Percentiles rank a stretch among this genome's conserved stretches.
These are phyloP conservation scores for Rhizophagus sp. DNA, from an alignment of 192 early-diverging fungal genomes.

Conservation along the genomic window DNA sequence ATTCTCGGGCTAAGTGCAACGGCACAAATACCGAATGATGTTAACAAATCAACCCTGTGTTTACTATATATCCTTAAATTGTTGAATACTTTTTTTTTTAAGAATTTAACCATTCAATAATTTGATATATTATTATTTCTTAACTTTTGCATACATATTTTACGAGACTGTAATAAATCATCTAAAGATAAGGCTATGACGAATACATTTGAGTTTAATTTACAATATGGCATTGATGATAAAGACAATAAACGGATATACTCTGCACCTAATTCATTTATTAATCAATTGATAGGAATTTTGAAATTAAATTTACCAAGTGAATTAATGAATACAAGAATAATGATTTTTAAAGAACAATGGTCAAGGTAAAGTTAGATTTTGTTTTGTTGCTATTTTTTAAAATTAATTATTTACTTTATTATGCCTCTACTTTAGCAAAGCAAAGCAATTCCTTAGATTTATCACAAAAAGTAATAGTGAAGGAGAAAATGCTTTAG, in stretches of 20 bases:
- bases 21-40: constrained; percentile 13
- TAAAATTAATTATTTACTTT: background rate
- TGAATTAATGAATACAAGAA: constrained; percentile 22
- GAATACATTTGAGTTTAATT: background rate
- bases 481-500: background rate
- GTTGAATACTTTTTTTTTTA: background rate
- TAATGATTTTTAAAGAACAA: constrained; percentile 28
- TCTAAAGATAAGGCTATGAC: background rate
- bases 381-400: background rate
- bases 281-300: constrained; percentile 22
- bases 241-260: background rate
- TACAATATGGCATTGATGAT: constrained; percentile 24
- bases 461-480: background rate
- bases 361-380: constrained; percentile 7
- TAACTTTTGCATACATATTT: constrained; percentile 12
- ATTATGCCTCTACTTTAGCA: constrained; percentile 1
- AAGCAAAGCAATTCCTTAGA: constrained; percentile 16
- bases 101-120: background rate
- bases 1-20: constrained; percentile 10
- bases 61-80: constrained; percentile 26
- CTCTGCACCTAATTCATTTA: constrained; percentile 15
- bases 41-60: constrained; percentile 15
- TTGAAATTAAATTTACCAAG: constrained; percentile 11
- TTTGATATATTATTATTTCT: background rate
- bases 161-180: background rate